A percentile compares a stretch with the other conserved stretches of the same genome.
Evolutionary conservation across 768 basidiomycete genomes (phyloP).

Genomic region (Leccinum barrowsii): DNA sequence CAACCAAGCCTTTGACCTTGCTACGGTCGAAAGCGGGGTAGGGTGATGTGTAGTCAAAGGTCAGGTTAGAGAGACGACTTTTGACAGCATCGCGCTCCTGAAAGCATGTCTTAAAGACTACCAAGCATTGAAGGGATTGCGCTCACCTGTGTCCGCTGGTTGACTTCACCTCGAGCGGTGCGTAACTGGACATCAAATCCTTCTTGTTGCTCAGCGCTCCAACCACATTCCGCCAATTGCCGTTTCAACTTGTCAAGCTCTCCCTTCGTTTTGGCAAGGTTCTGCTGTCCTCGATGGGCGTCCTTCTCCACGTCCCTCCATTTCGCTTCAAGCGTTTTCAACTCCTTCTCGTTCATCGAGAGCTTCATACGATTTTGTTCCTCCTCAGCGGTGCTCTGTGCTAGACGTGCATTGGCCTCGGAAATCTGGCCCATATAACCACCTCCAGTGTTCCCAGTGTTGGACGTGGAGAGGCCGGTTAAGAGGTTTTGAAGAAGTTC

Average conservation of each 20-base stretch:
- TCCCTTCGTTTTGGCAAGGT: constrained; percentile 53
- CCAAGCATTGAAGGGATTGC: neutral
- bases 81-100: constrained; percentile 70
- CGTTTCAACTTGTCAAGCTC: constrained; percentile 56
- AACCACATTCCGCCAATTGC: constrained; percentile 59
- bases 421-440: constrained; percentile 98
- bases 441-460: constrained; percentile 65
- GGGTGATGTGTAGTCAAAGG: constrained; percentile 82
- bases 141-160: constrained; percentile 60
- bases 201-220: constrained; percentile 74
- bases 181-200: constrained; percentile 49
- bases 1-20: constrained; percentile 90
- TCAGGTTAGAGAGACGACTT: constrained; percentile 62
- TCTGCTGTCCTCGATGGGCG: constrained; percentile 70
- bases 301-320: constrained; percentile 87
- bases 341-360: constrained; percentile 72
- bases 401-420: constrained; percentile 69
- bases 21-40: constrained; percentile 74
- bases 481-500: constrained; percentile 93
- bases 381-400: constrained; percentile 79
- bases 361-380: constrained; percentile 78
- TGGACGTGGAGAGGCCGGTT: constrained; percentile 80
- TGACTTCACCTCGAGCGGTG: constrained; percentile 51
- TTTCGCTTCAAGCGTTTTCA: constrained; percentile 68
- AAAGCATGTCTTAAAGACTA: constrained; percentile 6